phyloP scores from a whole-genome alignment of 495 filamentous ascomycete genomes.

The Chaetomium tenue region DNA sequence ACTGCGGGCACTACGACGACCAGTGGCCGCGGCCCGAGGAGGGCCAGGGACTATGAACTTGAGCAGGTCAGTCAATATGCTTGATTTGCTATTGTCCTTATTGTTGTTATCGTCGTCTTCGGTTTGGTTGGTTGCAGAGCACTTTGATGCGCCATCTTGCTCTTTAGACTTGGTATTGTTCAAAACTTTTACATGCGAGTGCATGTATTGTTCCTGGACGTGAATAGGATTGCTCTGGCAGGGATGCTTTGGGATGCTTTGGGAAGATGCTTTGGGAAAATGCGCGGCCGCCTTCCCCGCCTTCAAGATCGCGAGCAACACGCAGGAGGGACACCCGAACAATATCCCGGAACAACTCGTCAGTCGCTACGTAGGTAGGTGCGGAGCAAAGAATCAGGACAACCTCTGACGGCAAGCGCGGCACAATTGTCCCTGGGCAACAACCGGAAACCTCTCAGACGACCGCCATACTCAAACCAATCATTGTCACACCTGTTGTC shows the following conservation, averaged over 20 bases:
- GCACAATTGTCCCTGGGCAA: too few species aligned
- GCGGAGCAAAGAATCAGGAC: too few species aligned
- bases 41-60: conserved; percentile 72
- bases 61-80: conserved; percentile 66
- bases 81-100: background rate
- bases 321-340: background rate
- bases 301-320: background rate
- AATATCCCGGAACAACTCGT: too few species aligned
- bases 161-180: background rate
- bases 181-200: background rate
- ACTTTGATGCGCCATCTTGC: background rate
- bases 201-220: background rate
- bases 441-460: too few species aligned
- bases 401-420: too few species aligned
- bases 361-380: too few species aligned
- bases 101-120: conserved; percentile 1
- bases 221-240: background rate
- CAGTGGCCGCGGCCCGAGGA: conserved; percentile 65
- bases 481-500: background rate
- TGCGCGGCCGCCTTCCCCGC: background rate
- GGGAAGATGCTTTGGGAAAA: background rate
- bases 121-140: background rate
- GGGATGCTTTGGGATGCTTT: background rate
- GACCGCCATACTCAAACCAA: too few species aligned
- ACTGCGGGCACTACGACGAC: conserved; percentile 62